A percentile compares a stretch with the other conserved stretches of the same genome.
phyloP scores from a whole-genome alignment of 495 filamentous ascomycete species.

The Penicillium daleae region DNA sequence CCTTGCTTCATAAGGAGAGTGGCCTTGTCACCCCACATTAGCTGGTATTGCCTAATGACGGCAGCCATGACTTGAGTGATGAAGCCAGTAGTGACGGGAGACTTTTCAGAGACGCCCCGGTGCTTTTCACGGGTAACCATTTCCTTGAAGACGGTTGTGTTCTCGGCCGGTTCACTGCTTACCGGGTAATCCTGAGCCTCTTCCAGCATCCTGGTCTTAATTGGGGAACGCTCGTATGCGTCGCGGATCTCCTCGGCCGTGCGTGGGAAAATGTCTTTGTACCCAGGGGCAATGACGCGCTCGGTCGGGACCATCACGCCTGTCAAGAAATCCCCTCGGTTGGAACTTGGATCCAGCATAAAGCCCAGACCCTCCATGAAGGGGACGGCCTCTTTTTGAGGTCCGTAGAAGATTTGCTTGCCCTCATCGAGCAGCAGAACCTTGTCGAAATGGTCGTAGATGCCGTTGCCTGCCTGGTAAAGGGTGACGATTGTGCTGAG shows the following conservation, averaged over 20 bases:
- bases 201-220: conserved; percentile 33
- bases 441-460: conserved; percentile 69
- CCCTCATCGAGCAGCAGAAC: conserved; percentile 69
- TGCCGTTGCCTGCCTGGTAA: conserved; percentile 65
- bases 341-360: conserved; percentile 58
- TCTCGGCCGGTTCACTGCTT: conserved; percentile 32
- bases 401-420: conserved; percentile 62
- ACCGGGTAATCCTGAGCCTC: conserved; percentile 50
- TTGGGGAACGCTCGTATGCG: conserved; percentile 37
- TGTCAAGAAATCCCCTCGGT: conserved; percentile 71
- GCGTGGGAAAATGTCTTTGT: conserved; percentile 41
- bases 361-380: conserved; percentile 73
- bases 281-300: conserved; percentile 29
- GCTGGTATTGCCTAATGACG: conserved; percentile 53
- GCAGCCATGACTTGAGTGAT: conserved; percentile 55
- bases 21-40: conserved; percentile 59
- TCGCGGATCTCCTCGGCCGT: conserved; percentile 37
- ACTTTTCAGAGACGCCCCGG: conserved; percentile 19
- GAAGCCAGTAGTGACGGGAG: conserved; percentile 58
- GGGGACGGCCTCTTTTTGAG: conserved; percentile 57
- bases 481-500: conserved; percentile 53
- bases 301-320: conserved; percentile 71
- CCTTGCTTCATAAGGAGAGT: conserved; percentile 58
- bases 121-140: conserved; percentile 42
- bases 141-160: conserved; percentile 49